phyloP scores from a whole-genome alignment of 108 stramenopile genomes.

The Poteriospumella lacustris region DNA sequence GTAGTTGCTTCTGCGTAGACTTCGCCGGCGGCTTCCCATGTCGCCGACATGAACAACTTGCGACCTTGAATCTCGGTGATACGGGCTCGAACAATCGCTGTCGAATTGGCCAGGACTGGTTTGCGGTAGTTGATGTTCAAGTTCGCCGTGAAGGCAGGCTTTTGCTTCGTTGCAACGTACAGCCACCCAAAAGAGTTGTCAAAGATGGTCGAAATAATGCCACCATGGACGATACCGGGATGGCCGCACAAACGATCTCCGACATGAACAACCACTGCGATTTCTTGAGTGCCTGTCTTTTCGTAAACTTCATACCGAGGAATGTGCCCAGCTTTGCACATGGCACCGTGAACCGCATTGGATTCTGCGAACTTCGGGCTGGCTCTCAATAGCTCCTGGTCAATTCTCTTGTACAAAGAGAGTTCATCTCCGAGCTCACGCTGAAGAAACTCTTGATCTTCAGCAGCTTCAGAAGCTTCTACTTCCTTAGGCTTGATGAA shows the following conservation, averaged over 20 bases:
- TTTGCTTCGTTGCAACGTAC: not conserved
- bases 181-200: slow-evolving; percentile 34
- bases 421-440: too few species aligned
- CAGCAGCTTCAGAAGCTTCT: too few species aligned
- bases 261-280: not conserved
- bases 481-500: too few species aligned
- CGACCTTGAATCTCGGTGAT: not conserved
- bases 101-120: not conserved
- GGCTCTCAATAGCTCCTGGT: not conserved
- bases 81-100: too few species aligned
- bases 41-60: not conserved
- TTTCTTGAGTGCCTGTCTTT: not conserved
- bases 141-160: slow-evolving; percentile 29
- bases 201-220: not conserved
- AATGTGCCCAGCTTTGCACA: not conserved
- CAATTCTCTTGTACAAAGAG: not conserved
- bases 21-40: not conserved
- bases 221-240: slow-evolving; percentile 34
- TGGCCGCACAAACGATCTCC: slow-evolving; percentile 18
- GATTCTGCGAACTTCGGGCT: not conserved
- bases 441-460: too few species aligned
- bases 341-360: not conserved
- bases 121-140: slow-evolving; percentile 19
- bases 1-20: not conserved
- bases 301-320: not conserved